Evolutionary conservation across 192 early-diverging fungal genomes (phyloP), one percentile per base, ranked within the genome.

Genomic region (Ramicandelaber brevisporus): DNA sequence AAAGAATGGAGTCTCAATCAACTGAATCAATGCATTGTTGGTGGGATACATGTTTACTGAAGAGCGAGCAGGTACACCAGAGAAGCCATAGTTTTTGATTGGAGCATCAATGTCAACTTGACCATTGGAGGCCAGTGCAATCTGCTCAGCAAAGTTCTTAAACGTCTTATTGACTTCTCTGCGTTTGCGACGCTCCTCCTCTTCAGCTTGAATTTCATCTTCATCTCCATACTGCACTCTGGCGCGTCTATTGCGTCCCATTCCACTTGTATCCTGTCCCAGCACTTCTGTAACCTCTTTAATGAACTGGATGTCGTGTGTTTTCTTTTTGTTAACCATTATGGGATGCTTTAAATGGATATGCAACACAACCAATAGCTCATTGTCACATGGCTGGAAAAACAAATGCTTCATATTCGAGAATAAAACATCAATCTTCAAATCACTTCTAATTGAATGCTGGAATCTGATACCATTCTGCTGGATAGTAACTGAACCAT

Each of bases 291-390:
- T 70, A 2, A 90, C 87, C 40, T 95, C 89, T 34, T 84, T 73
- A 45, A 88, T 95, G 57, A 99, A 96, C 57, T 99, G 93, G 24
- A 99, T 73, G 47, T 99, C 89, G 63, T 76, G 49, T 4, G 73
- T 86, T 53, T 96, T 99, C 61, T 89, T 92, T 57, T 93, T 90
- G 23, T 85, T 87, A 49, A 96, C 73, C 68, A 99, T 79, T 34
- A 99, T 77, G 3, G 84, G 83, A 53, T 96, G 81, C 49, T 83
- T 86, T 16, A 99, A 66, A 30, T 99, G 89, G 15, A 88, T 57
- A 42, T 99, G 93, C 32, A 99, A 55, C 19, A 99, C 41, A 13
- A 99, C 89, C 41, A 95, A 65, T 24, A 96, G 53, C 51, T 99
- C 93, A 33, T 74, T 63, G 40, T 99, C 93, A 53, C 89, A 99